phyloP scores from a whole-genome alignment of 345 rosid species.

The Aquilaria sinensis region DNA sequence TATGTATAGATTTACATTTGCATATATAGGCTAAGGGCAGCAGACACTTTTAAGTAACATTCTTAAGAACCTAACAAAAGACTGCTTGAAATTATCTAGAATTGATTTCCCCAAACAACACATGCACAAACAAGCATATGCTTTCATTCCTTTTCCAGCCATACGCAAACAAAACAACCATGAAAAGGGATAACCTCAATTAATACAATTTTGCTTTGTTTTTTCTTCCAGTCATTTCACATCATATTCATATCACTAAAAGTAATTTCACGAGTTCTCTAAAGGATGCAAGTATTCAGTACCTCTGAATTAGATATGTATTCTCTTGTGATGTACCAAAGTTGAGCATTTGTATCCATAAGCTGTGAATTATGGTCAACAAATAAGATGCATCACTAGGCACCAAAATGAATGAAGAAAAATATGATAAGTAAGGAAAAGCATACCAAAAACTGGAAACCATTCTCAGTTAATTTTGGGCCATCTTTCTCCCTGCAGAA shows the following conservation, averaged over 20 bases:
- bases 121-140: too few relatives aligned
- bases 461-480: constrained; percentile 83
- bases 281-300: constrained; percentile 18
- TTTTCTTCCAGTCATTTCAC: neutral
- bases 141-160: too few relatives aligned
- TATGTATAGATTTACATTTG: too few relatives aligned
- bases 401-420: constrained; percentile 14
- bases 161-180: too few relatives aligned
- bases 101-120: too few relatives aligned
- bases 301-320: constrained; percentile 96
- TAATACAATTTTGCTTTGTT: neutral
- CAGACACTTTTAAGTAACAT: too few relatives aligned
- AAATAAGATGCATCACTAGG: constrained; percentile 16
- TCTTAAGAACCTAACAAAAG: too few relatives aligned
- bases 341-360: constrained; percentile 98
- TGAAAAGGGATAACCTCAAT: too few relatives aligned
- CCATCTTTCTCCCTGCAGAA: constrained; percentile 70
- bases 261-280: constrained; percentile 6
- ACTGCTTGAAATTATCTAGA: too few relatives aligned
- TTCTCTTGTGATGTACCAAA: constrained; percentile 96
- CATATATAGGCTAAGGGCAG: too few relatives aligned
- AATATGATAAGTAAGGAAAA: constrained; percentile 14
- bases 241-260: constrained; percentile 6
- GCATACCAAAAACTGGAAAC: constrained; percentile 97
- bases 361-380: constrained; percentile 43